Percentiles rank a stretch among this genome's conserved stretches.
Conservation (phyloP, 306 rosid species). For the Quercus ilex region DNA sequence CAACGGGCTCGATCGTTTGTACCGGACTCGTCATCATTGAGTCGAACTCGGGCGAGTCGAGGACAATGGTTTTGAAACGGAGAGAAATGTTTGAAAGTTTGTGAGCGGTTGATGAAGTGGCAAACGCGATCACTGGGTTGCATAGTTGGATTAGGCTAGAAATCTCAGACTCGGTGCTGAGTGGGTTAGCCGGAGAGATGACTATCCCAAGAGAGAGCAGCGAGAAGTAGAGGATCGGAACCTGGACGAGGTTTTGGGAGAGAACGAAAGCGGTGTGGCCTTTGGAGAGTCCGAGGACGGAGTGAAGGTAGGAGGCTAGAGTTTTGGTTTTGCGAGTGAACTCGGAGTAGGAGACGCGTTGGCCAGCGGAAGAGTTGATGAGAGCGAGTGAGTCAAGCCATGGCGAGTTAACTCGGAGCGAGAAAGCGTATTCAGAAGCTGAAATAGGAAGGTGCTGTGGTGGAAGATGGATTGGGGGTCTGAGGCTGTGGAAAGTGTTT, state of each 20-base stretch:
- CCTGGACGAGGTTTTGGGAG: conserved; percentile 33
- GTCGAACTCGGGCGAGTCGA: conserved; percentile 57
- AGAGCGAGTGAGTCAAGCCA: conserved; percentile 37
- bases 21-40: conserved; percentile 7
- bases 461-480: conserved; percentile 42
- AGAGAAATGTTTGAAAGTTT: neutral
- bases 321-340: conserved; percentile 25
- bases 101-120: conserved; percentile 22
- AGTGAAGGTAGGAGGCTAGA: conserved; percentile 44
- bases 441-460: conserved; percentile 33
- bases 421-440: conserved; percentile 27
- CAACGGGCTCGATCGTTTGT: neutral
- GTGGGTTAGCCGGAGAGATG: conserved; percentile 51
- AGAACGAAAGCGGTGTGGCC: conserved; percentile 42
- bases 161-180: conserved; percentile 39
- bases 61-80: conserved; percentile 8
- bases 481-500: conserved; percentile 46
- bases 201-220: conserved; percentile 50
- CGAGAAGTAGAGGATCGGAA: conserved; percentile 60
- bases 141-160: conserved; percentile 22
- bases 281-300: conserved; percentile 36
- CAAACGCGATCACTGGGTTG: conserved; percentile 39
- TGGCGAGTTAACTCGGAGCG: conserved; percentile 34
- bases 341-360: conserved; percentile 29
- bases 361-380: conserved; percentile 31